Percentiles rank a stretch among this genome's conserved stretches.
Evolutionary conservation across 345 rosid species (phyloP).

Genomic region (Turritis glabra): DNA sequence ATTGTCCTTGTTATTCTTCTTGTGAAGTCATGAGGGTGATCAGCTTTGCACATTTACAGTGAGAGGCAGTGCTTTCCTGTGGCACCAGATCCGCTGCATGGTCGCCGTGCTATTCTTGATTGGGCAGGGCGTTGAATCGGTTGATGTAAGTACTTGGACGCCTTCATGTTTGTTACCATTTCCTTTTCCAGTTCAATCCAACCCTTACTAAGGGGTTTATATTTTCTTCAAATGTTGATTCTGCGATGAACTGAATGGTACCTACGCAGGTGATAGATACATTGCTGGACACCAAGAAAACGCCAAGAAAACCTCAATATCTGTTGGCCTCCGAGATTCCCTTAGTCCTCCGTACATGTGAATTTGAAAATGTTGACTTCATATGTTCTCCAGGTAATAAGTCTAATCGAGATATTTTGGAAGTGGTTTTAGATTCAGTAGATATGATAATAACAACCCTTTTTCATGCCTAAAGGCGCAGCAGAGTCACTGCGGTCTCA

Average conservation of each 20-base stretch:
- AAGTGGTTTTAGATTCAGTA: not conserved
- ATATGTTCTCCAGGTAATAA: conserved; percentile 70
- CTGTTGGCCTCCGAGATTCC: conserved; percentile 83
- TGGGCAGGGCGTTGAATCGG: conserved; percentile 81
- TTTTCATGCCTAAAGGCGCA: conserved; percentile 52
- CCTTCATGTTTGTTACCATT: conserved; percentile 17
- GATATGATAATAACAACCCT: conserved; percentile 2
- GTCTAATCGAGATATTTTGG: not conserved
- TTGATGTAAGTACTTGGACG: conserved; percentile 58
- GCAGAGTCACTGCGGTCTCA: conserved; percentile 55
- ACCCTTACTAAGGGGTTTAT: not conserved
- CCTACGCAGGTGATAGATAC: conserved; percentile 63
- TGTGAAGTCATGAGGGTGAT: conserved; percentile 57
- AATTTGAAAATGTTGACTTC: conserved; percentile 70
- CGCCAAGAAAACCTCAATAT: conserved; percentile 80
- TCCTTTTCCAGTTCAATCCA: conserved; percentile 15
- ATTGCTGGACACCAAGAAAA: conserved; percentile 61
- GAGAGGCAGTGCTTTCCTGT: conserved; percentile 87
- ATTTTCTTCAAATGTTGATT: not conserved
- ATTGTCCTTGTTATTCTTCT: conserved; percentile 19
- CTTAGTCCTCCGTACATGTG: conserved; percentile 75
- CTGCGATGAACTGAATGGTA: not conserved
- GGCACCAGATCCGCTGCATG: conserved; percentile 97
- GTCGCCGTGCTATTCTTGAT: conserved; percentile 92
- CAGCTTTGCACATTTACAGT: conserved; percentile 70